Base-by-base conservation (phyloP, 228 moss, liverwort and hornwort genomes). In the Sphagnum magellanicum region DNA sequence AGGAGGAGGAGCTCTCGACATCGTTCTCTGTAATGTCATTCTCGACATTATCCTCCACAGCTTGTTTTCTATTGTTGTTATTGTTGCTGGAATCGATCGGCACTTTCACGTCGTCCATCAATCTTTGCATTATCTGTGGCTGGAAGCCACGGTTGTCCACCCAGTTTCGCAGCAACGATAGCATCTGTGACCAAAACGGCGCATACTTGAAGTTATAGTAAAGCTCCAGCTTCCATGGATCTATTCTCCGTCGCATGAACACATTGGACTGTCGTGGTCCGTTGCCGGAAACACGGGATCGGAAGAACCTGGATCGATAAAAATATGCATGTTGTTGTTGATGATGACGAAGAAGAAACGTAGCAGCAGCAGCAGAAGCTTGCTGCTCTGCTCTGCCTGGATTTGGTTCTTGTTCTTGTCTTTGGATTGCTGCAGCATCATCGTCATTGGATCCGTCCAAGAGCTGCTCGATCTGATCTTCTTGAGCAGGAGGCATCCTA, bases 61-160 rank as follows among this genome's bases (percentile, higher is more conserved):
- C 46, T 11, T 49, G 14, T 63, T 4, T 60, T 5, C 67, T 50
- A 48, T 50, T 68, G 14, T 8, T n/a, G 68, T 55, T 4, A 51
- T 15, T 67, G 65, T 5, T 12, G 67, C 32, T 32, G 32, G 32
- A 32, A 52, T 81, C 76, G 16, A 81, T 49, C 4, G 78, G 53
- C 61, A n/a, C 59, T 72, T 81, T 81, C 55, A 82, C 66, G 3
- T 58, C 50, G 32, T 48, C 49, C 15, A 80, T 32, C 9, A 81
- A 60, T 48, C 72, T 76, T 60, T 78, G 55, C 80, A 87, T 87
- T 16, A 72, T 72, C 14, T 52, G 48, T 13, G 81, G 87, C 8
- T 78, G 74, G 5, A 74, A 77, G 4, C 63, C 60, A 52, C 69
- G 65, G 49, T 68, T 50, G 46, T 50, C 50, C 32, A 63, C 63